Base-by-base conservation (phyloP, 371 early-diverging fungal genomes). In the Choanephora cucurbitarum region DNA sequence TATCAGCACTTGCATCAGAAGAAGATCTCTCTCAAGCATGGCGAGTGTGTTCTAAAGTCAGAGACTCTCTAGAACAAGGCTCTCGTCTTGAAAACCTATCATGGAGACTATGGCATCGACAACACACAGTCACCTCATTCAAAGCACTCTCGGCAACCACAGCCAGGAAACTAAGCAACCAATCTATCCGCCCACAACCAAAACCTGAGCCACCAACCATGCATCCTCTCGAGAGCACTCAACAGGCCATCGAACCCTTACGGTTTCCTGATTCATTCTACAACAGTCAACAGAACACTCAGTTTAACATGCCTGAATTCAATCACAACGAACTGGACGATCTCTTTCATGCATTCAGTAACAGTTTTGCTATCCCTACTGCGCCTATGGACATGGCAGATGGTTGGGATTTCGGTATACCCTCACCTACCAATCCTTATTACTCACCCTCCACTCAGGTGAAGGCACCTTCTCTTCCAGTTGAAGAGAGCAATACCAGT, bases 21-120 rank as follows among this genome's bases (percentile, higher is more conserved):
- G 89, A 88, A 54, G 91, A 91, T 56, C 67, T 91, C 17, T 83
- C 84, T 21, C 79, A 81, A 49, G 83, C 88, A 7, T 94, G 95
- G 95, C 79, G 85, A 49, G 83, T 94, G 10, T 90, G 89, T 67
- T 88, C 92, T 22, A 92, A 92, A 75, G 93, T 91, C 43, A 93
- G 91, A 67, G 91, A 92, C 59, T 89, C 92, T 18, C 73, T 94
- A 9, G 91, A 91, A 55, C 88, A 93, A 58, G 95, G 94, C 10
- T 85, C 84, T 24, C 75, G 95, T 39, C 72, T 93, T n/a, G 95
- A 94, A 65, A 94, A 94, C 62, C 73, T 94, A 62, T 87, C 91
- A 4, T 94, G 95, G 95, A 73, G 95, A 49, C 72, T 93, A 32
- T 91, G 92, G 92, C 87, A 89, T 59, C 59, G 67, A 43, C 77